These are phyloP conservation scores for Brassica hybrid DNA, from an alignment of 441 rosid genomes.

Conservation along the genomic window DNA sequence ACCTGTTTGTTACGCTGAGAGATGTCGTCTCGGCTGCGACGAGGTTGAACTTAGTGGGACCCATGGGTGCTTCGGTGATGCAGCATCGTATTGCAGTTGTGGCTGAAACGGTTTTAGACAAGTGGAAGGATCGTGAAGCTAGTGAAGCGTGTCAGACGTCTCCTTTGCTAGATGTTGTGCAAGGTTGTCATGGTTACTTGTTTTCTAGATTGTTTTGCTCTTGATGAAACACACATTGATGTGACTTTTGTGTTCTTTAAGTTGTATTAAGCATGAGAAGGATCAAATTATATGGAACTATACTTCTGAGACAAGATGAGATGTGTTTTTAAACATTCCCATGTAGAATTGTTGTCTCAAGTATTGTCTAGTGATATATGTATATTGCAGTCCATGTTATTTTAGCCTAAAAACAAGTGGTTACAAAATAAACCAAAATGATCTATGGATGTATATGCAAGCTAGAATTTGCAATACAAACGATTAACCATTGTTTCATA, in stretches of 20 bases:
- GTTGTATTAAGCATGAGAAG: neutral
- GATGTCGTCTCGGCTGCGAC: conserved; percentile 86
- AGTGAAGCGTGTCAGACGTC: conserved; percentile 85
- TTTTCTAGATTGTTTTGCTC: conserved; percentile 88
- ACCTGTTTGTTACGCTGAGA: too few species aligned
- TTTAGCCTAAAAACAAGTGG: neutral
- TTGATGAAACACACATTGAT: conserved; percentile 39
- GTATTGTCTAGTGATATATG: neutral
- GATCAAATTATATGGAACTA: neutral
- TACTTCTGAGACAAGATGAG: neutral
- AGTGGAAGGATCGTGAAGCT: conserved; percentile 65
- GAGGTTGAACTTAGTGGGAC: conserved; percentile 81
- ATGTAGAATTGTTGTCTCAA: neutral
- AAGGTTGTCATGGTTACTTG: conserved; percentile 82
- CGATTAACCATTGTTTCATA: neutral
- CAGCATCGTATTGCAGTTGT: conserved; percentile 71
- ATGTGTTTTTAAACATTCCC: neutral
- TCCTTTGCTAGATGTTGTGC: conserved; percentile 77
- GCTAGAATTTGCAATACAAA: neutral
- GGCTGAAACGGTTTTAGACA: conserved; percentile 61
- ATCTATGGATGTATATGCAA: neutral
- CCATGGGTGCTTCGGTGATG: conserved; percentile 74
- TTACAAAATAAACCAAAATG: conserved; percentile 1
- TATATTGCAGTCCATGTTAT: neutral
- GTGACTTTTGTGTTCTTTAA: neutral